These are phyloP conservation scores for Lithospermum erythrorhizon DNA, from an alignment of 257 asterid genomes.

Conservation along the genomic window DNA sequence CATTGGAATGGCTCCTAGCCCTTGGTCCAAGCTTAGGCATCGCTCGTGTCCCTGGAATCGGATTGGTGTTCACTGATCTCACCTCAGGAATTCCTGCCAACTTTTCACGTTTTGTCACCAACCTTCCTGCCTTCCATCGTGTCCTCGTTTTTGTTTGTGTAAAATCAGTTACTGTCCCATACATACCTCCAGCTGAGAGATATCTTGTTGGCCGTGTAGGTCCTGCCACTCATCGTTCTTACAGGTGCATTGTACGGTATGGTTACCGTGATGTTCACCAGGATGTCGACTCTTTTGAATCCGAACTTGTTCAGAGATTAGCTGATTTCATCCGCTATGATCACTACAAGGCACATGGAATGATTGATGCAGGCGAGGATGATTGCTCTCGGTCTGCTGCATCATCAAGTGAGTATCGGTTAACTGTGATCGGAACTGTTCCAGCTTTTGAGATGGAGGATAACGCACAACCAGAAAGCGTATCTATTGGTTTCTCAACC, in stretches of 20 bases:
- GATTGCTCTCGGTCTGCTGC: conserved; percentile 30
- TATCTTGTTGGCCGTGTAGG: conserved; percentile 94
- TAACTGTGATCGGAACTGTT: conserved; percentile 68
- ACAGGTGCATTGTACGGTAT: conserved; percentile 79
- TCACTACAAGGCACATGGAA: conserved; percentile 40
- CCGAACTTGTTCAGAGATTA: conserved; percentile 47
- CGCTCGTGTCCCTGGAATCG: conserved; percentile 90
- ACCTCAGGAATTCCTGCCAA: conserved; percentile 95
- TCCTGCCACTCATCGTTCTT: conserved; percentile 75
- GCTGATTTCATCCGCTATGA: conserved; percentile 72
- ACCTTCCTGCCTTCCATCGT: conserved; percentile 94
- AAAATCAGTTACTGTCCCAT: conserved; percentile 84
- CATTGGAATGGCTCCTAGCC: conserved; percentile 83
- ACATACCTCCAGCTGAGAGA: conserved; percentile 69
- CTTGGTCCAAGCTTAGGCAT: conserved; percentile 91
- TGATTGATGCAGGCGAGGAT: conserved; percentile 26
- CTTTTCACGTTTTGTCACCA: conserved; percentile 86
- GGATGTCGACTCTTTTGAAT: conserved; percentile 79
- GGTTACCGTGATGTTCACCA: conserved; percentile 96
- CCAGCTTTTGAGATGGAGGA: conserved; percentile 55
- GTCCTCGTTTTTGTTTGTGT: conserved; percentile 77
- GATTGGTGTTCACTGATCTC: conserved; percentile 81
- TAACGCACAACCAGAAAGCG: conserved; percentile 51
- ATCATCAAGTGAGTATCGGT: conserved; percentile 47
- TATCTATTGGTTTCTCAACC: conserved; percentile 46